These are phyloP conservation scores for Ceratobasidium sp. DNA, from an alignment of 1,284 basidiomycete species.

Conservation along the genomic window DNA sequence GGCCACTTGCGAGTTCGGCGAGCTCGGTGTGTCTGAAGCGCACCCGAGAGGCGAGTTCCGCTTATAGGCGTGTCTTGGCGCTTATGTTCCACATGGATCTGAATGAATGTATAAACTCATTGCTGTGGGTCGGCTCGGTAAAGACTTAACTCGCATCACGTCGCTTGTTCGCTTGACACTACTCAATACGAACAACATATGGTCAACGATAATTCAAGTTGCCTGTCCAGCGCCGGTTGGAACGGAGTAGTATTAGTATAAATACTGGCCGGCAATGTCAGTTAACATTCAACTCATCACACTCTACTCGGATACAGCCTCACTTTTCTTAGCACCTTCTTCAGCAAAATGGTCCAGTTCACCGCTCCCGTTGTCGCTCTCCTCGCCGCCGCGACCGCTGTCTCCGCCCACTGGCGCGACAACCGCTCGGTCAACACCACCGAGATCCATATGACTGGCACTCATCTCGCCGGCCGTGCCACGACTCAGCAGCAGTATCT, in stretches of 20 bases:
- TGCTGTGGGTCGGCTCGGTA: not conserved
- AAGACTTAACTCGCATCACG: not conserved
- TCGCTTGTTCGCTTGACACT: not conserved
- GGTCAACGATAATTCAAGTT: not conserved
- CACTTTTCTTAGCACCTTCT: no score
- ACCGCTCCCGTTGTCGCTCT: conserved; percentile 10
- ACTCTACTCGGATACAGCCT: not conserved
- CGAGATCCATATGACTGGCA: conserved; percentile 24
- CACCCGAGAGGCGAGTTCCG: not conserved
- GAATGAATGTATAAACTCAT: not conserved
- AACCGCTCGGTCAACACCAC: conserved; percentile 2
- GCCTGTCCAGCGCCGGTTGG: not conserved
- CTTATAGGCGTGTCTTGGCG: not conserved
- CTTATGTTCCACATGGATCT: not conserved
- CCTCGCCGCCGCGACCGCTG: not conserved
- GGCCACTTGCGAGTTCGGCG: not conserved
- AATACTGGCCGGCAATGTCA: not conserved
- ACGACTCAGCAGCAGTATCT: conserved; percentile 52
- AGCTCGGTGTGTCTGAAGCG: not conserved
- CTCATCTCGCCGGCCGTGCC: conserved; percentile 4
- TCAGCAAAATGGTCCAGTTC: conserved; percentile 1
- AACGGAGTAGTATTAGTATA: not conserved
- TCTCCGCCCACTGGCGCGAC: conserved; percentile 21
- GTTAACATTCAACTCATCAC: not conserved
- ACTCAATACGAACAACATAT: not conserved